Evolutionary conservation across 2,329 filamentous ascomycete species (phyloP), one percentile per base, ranked within the genome.

Genomic region (Stenocarpella maydis): DNA sequence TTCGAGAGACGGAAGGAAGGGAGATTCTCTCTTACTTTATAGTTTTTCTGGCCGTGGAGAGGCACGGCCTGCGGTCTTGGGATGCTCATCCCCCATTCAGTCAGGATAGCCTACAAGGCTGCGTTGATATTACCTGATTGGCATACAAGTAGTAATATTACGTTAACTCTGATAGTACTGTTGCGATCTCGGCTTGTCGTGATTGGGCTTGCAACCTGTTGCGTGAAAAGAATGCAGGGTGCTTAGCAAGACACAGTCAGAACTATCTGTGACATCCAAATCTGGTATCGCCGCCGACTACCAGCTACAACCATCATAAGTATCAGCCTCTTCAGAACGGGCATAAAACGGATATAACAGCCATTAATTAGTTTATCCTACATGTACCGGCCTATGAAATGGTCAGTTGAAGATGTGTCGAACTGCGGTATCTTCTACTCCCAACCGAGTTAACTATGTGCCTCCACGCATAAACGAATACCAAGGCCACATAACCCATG

Each of bases 241-340:
- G 52, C 52, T 55, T 15, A 55, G 52, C 8, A 39, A 41, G 49
- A 53, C 17, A 31, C 49, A 53, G 49, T 53, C 49, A 53, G 49
- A 31, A 53, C 26, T 53, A n/a, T 53, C 26, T 31, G 49, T 34
- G 49, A 10, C 9, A n/a, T 31, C 49, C 49, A 53, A 53, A 53
- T 53, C 26, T 9, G 49, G 49, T 19, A 53, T 53, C 2, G 17
- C 26, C 24, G 49, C 49, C 49, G 49, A 53, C 49, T 53, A 31
- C 49, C 49, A 31, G 21, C 49, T n/a, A n/a, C 8, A 53, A 26
- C 7, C 15, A 34, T 10, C 49, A 17, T 31, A 26, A 26, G 26
- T 17, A 53, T 10, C 6, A 53, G 17, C 2, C 26, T 31, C 26
- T 12, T 31, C 7, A 15, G 24, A 34, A 34, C 26, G 12, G 49